Conservation (phyloP, 1,284 basidiomycete genomes). For the Polyporus tsugae region DNA sequence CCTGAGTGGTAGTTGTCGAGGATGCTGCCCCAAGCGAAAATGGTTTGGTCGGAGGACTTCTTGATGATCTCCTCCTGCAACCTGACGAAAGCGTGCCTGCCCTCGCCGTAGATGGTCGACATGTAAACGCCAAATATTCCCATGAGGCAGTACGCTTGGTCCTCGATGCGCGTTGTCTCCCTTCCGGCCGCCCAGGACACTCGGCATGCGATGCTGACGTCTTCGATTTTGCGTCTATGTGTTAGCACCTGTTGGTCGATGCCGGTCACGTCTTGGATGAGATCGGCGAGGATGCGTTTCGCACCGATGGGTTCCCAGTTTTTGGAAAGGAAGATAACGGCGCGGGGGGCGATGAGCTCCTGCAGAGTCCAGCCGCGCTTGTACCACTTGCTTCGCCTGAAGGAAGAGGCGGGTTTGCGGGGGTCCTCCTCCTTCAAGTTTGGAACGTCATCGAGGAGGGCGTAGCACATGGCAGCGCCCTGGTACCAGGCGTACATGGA, state of each 20-base stretch:
- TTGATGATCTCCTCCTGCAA: slow-evolving; percentile 31
- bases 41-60: slow-evolving; percentile 27
- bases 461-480: slow-evolving; percentile 31
- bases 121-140: slow-evolving; percentile 31
- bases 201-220: slow-evolving; percentile 30
- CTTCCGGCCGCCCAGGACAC: slow-evolving; percentile 31
- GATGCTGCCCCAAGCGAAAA: slow-evolving; percentile 28
- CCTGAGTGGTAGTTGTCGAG: slow-evolving; percentile 22
- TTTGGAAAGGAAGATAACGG: slow-evolving; percentile 27
- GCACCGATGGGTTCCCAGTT: slow-evolving; percentile 26
- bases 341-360: slow-evolving; percentile 29
- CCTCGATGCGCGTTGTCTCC: slow-evolving; percentile 23
- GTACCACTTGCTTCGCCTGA: slow-evolving; percentile 27
- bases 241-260: slow-evolving; percentile 28
- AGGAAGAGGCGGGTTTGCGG: slow-evolving; percentile 12
- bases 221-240: slow-evolving; percentile 20
- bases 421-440: slow-evolving; percentile 16
- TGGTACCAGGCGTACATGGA: slow-evolving; percentile 29
- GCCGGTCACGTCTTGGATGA: slow-evolving; percentile 28
- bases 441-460: slow-evolving; percentile 28
- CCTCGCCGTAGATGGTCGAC: slow-evolving; percentile 30
- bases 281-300: slow-evolving; percentile 21
- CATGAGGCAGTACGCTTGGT: slow-evolving; percentile 32
- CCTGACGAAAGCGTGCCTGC: slow-evolving; percentile 26
- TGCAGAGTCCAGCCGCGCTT: slow-evolving; percentile 30